These are phyloP conservation scores for Thermochaetoides thermophila DNA, from an alignment of 495 filamentous ascomycete genomes.

Conservation along the genomic window DNA sequence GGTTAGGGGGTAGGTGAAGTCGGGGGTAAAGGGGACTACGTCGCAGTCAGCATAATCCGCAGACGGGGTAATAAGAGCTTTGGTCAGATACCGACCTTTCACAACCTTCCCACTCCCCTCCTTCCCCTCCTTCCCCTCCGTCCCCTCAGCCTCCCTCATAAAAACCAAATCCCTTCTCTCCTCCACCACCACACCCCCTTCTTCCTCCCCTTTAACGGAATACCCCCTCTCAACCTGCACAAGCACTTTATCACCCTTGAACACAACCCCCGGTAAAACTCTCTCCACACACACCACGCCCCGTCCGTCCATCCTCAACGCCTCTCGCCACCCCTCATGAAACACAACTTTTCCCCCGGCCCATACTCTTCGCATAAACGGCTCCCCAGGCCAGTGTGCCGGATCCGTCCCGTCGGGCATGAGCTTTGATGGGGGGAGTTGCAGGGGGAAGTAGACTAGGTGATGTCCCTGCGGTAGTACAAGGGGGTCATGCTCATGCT, in stretches of 20 bases:
- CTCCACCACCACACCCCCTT: constrained; percentile 7
- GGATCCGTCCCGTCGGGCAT: constrained; percentile 58
- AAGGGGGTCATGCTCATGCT: background rate
- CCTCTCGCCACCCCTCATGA: constrained; percentile 3
- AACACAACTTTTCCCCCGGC: constrained; percentile 46
- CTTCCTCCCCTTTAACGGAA: background rate
- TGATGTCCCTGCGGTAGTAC: constrained; percentile 52
- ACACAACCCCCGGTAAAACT: constrained; percentile 27
- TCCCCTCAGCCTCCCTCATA: constrained; percentile 17
- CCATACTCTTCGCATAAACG: constrained; percentile 65
- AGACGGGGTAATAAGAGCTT: no score
- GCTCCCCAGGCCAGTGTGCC: constrained; percentile 47
- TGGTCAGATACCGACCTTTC: constrained; percentile 11
- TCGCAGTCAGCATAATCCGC: no score
- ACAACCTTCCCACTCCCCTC: constrained; percentile 4
- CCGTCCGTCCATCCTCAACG: constrained; percentile 31
- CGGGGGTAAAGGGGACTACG: constrained; percentile 25
- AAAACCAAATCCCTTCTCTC: constrained; percentile 27
- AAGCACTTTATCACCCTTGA: constrained; percentile 27
- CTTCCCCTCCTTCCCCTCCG: constrained; percentile 1
- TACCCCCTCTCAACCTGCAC: constrained; percentile 28
- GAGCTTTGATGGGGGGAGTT: constrained; percentile 37
- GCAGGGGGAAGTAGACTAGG: constrained; percentile 55
- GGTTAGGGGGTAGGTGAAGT: constrained; percentile 44
- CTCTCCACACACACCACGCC: constrained; percentile 46